Conservation (phyloP, 176 grass and related monocot genomes). For the Aegilops sharonensis region DNA sequence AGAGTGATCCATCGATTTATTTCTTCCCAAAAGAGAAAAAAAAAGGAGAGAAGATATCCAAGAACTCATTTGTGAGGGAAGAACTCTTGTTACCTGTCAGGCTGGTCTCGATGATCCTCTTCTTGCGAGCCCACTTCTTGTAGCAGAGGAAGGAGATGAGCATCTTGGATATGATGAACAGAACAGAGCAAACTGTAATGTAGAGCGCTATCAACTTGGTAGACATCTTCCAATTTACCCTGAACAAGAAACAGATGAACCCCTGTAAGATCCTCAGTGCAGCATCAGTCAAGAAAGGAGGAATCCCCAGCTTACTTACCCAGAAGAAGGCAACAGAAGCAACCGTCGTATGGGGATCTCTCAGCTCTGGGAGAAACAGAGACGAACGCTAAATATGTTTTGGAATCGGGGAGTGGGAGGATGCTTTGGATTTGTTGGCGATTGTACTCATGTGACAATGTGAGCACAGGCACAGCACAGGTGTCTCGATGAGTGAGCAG, state of each 20-base stretch:
- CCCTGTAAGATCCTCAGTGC: background rate
- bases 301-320: background rate
- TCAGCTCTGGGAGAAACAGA: background rate
- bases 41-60: background rate
- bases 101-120: slow-evolving; percentile 61
- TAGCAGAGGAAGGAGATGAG: slow-evolving; percentile 70
- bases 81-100: slow-evolving; percentile 39
- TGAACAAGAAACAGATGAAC: background rate
- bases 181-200: slow-evolving; percentile 58
- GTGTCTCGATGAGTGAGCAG: slow-evolving; percentile 29
- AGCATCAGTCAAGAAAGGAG: background rate
- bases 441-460: slow-evolving; percentile 21
- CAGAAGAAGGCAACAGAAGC: background rate
- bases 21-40: no score
- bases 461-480: slow-evolving; percentile 21
- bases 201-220: slow-evolving; percentile 46
- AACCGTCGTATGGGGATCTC: background rate
- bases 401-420: background rate
- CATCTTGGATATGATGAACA: slow-evolving; percentile 81
- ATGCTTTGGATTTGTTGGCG: background rate
- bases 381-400: background rate
- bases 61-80: background rate
- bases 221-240: slow-evolving; percentile 23
- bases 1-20: background rate
- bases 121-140: slow-evolving; percentile 75